These are phyloP conservation scores for Crassisporium funariophilum DNA, from an alignment of 768 basidiomycete species.

Conservation along the genomic window DNA sequence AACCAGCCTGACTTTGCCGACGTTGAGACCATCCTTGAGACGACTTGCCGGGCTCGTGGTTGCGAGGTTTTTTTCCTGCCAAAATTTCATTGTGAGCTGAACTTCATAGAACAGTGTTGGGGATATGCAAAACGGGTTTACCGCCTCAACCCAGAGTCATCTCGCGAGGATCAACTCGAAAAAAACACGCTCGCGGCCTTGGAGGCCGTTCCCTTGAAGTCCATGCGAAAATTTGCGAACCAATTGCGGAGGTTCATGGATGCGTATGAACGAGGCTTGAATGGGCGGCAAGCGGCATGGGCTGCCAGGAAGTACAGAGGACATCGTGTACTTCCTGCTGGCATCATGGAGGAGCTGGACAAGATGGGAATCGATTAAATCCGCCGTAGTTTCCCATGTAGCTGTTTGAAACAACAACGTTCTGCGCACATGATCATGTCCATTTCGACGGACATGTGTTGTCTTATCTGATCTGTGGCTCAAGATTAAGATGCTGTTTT, in stretches of 20 bases:
- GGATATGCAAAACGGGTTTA: conserved; percentile 12
- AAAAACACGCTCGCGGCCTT: conserved; percentile 9
- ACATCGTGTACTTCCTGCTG: neutral
- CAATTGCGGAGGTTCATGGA: conserved; percentile 18
- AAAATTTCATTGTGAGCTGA: conserved; percentile 34
- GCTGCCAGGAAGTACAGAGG: conserved; percentile 6
- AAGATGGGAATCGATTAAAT: neutral
- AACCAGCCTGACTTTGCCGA: conserved; percentile 41
- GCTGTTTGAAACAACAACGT: neutral
- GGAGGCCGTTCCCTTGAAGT: conserved; percentile 4
- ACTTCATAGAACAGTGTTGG: conserved; percentile 37
- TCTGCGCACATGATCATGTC: neutral
- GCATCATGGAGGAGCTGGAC: neutral
- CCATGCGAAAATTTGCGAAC: conserved; percentile 7
- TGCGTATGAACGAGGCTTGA: conserved; percentile 18
- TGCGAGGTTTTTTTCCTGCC: conserved; percentile 24
- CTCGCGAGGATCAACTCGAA: conserved; percentile 8
- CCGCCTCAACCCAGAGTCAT: conserved; percentile 1
- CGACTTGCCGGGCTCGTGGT: conserved; percentile 20
- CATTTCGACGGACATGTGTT: neutral
- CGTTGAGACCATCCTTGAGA: conserved; percentile 33
- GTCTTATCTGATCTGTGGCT: neutral
- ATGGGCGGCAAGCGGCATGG: conserved; percentile 22
- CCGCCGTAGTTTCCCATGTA: neutral
- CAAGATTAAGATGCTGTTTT: neutral